phyloP scores from a whole-genome alignment of 495 filamentous ascomycete species.

The Penicillium macrosclerotiorum region DNA sequence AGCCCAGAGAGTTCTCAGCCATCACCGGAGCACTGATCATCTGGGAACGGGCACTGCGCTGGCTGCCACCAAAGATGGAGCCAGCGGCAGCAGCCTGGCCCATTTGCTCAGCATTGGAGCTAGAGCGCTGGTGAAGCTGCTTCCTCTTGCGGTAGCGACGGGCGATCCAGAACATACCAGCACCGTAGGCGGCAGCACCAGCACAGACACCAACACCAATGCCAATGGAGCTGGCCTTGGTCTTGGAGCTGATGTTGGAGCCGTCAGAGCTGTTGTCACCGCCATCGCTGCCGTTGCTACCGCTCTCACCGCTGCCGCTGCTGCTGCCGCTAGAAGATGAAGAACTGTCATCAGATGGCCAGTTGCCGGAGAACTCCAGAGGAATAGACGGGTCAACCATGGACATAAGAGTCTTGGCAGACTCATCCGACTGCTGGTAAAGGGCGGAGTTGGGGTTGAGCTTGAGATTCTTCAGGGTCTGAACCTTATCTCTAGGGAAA shows the following conservation, averaged over 20 bases:
- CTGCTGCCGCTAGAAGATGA: slow-evolving; percentile 12
- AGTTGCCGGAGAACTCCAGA: slow-evolving; percentile 58
- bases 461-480: slow-evolving; percentile 60
- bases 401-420: slow-evolving; percentile 65
- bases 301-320: slow-evolving; percentile 5
- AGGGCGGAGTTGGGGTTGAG: slow-evolving; percentile 64
- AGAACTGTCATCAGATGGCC: slow-evolving; percentile 29
- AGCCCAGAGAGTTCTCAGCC: slow-evolving; percentile 96
- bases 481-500: slow-evolving; percentile 65
- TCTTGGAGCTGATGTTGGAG: slow-evolving; percentile 48
- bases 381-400: slow-evolving; percentile 86
- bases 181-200: slow-evolving; percentile 88
- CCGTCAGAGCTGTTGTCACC: slow-evolving; percentile 39
- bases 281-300: slow-evolving; percentile 34
- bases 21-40: slow-evolving; percentile 84
- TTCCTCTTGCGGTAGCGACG: slow-evolving; percentile 88
- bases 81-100: slow-evolving; percentile 38
- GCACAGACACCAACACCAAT: slow-evolving; percentile 75
- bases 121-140: slow-evolving; percentile 73
- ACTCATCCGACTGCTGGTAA: slow-evolving; percentile 58
- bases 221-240: slow-evolving; percentile 73
- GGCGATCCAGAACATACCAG: slow-evolving; percentile 97
- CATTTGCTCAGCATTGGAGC: slow-evolving; percentile 54
- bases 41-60: slow-evolving; percentile 68
- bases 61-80: slow-evolving; percentile 50